phyloP scores from a whole-genome alignment of 306 rosid genomes.

The Cucurbita moschata region DNA sequence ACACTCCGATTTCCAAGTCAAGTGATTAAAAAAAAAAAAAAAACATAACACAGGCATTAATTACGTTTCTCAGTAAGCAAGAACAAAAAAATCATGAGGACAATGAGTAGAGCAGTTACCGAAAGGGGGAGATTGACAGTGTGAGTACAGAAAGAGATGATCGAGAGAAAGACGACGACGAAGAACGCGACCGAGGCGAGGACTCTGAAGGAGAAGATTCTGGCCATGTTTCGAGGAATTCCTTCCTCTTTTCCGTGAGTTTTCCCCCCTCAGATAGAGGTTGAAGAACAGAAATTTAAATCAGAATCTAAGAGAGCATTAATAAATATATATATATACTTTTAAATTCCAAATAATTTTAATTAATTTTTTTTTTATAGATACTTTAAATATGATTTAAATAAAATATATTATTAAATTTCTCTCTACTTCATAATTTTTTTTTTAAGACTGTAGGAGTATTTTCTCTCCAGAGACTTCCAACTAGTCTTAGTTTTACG shows the following conservation, averaged over 20 bases:
- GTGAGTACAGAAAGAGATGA: neutral
- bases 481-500: no score
- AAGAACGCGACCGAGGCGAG: neutral
- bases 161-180: neutral
- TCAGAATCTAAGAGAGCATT: neutral
- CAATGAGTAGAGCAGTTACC: neutral
- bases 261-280: neutral
- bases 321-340: no score
- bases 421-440: no score
- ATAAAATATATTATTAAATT: no score
- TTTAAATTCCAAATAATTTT: no score
- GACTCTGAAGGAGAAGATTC: neutral
- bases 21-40: neutral
- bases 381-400: no score
- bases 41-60: neutral
- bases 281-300: neutral
- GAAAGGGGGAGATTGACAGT: neutral
- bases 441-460: no score
- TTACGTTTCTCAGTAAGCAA: neutral
- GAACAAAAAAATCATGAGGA: neutral
- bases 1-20: neutral
- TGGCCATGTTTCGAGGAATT: neutral
- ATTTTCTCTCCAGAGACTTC: no score
- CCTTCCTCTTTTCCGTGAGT: neutral
- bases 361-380: no score